A percentile compares a stretch with the other conserved stretches of the same genome.
These are phyloP conservation scores for Stipa capillata DNA, from an alignment of 176 grass and related monocot genomes.

Conservation along the genomic window DNA sequence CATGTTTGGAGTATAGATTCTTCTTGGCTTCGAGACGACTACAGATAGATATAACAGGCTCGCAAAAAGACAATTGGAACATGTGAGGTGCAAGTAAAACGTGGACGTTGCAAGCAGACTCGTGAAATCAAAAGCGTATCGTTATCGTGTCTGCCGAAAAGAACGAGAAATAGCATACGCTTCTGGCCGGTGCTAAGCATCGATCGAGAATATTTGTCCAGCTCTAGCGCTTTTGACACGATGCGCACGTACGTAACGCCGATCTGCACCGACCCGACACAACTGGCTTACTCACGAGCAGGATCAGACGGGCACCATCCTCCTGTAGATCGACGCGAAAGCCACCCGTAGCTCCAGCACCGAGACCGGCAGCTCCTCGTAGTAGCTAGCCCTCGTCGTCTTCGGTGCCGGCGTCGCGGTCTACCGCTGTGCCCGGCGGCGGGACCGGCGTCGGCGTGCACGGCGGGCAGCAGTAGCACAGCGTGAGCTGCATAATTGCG, in stretches of 20 bases:
- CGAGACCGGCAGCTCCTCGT: conserved; percentile 22
- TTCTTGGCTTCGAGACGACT: not conserved
- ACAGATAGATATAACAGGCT: not conserved
- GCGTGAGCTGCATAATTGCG: not conserved
- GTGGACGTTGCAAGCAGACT: not conserved
- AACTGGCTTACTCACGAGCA: not conserved
- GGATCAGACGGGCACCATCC: not conserved
- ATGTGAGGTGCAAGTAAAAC: not conserved
- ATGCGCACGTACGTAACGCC: too few relatives aligned
- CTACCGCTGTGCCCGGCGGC: not conserved
- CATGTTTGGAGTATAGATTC: not conserved
- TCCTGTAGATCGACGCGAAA: not conserved
- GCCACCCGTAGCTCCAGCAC: not conserved
- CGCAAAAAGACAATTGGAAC: not conserved
- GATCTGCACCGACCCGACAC: not conserved
- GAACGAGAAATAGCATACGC: too few relatives aligned
- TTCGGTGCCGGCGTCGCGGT: too few relatives aligned
- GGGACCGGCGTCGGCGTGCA: not conserved
- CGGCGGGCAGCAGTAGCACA: not conserved
- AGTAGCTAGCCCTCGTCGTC: too few relatives aligned
- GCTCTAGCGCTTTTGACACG: too few relatives aligned
- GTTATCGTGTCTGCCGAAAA: not conserved
- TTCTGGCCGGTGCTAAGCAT: not conserved
- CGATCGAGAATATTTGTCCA: too few relatives aligned
- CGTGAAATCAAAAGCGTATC: too few relatives aligned